Evolutionary conservation across 2,329 filamentous ascomycete species (phyloP).

Genomic region (Remersonia thermophila): DNA sequence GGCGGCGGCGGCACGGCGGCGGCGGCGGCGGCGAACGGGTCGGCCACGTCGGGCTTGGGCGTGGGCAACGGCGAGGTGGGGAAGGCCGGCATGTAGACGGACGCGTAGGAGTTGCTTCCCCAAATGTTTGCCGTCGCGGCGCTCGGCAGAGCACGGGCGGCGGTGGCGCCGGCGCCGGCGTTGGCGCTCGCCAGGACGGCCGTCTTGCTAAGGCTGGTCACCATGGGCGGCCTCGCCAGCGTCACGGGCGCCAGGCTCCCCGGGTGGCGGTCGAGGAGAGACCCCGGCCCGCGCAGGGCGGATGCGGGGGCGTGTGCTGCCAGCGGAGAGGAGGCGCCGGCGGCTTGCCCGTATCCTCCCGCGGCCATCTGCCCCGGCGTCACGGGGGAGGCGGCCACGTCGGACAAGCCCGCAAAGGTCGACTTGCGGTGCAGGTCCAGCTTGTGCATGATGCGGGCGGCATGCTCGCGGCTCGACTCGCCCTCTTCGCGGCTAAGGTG

Average conservation of each 20-base stretch:
- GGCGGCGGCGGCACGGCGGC: slow-evolving; percentile 15
- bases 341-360: slow-evolving; percentile 36
- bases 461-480: slow-evolving; percentile 67
- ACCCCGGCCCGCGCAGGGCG: slow-evolving; percentile 14
- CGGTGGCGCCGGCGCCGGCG: slow-evolving; percentile 31
- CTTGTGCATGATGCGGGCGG: slow-evolving; percentile 82
- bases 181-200: slow-evolving; percentile 68
- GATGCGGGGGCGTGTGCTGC: slow-evolving; percentile 12
- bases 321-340: slow-evolving; percentile 18
- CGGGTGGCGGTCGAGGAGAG: slow-evolving; percentile 33
- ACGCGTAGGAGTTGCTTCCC: slow-evolving; percentile 71
- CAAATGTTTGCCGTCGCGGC: slow-evolving; percentile 87
- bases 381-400: slow-evolving; percentile 26
- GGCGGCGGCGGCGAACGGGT: slow-evolving; percentile 24
- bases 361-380: slow-evolving; percentile 17
- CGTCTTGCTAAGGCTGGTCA: slow-evolving; percentile 75
- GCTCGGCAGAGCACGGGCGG: slow-evolving; percentile 61
- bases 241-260: slow-evolving; percentile 71
- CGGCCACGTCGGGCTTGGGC: slow-evolving; percentile 21
- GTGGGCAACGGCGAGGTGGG: slow-evolving; percentile 16
- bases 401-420: slow-evolving; percentile 36
- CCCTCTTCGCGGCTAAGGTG: slow-evolving; percentile 48
- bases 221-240: slow-evolving; percentile 67
- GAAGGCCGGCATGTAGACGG: slow-evolving; percentile 21
- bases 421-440: slow-evolving; percentile 79